Conservation (phyloP, 345 rosid genomes). For the Lepidium sativum region DNA sequence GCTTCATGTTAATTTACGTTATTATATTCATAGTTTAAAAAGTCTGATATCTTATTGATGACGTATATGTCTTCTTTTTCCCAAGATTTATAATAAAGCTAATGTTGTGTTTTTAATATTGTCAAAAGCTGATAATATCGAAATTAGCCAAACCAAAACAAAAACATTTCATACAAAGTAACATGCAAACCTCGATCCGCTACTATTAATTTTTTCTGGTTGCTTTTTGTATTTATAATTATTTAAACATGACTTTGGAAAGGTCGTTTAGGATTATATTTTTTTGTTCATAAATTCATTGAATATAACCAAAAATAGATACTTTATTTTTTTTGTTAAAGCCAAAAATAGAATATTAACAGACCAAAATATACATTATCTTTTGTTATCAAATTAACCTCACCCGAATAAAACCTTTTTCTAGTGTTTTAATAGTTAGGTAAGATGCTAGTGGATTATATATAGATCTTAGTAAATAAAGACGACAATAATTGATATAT, state of each 20-base stretch:
- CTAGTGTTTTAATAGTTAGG: conserved; percentile 11
- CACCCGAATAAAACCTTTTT: neutral
- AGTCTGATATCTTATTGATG: conserved; percentile 18
- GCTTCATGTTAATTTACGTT: conserved; percentile 25
- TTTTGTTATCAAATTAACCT: neutral
- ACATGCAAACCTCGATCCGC: conserved; percentile 34
- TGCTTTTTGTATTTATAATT: neutral
- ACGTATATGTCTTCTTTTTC: conserved; percentile 23
- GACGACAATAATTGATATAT: conserved; percentile 14
- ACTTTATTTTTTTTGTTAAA: no score
- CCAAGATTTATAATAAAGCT: conserved; percentile 11
- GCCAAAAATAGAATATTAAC: neutral
- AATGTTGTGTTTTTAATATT: conserved; percentile 6
- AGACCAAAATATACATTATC: neutral
- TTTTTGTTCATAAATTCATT: neutral
- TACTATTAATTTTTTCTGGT: neutral
- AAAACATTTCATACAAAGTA: conserved; percentile 30
- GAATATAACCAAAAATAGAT: neutral
- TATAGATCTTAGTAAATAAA: conserved; percentile 6
- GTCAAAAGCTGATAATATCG: conserved; percentile 30
- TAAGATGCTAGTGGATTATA: conserved; percentile 22
- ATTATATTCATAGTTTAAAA: conserved; percentile 11
- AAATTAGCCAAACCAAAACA: conserved; percentile 25
- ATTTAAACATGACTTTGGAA: neutral
- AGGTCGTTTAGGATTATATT: neutral